phyloP scores from a whole-genome alignment of 2,329 filamentous ascomycete species.

The Penicillium crustosum region DNA sequence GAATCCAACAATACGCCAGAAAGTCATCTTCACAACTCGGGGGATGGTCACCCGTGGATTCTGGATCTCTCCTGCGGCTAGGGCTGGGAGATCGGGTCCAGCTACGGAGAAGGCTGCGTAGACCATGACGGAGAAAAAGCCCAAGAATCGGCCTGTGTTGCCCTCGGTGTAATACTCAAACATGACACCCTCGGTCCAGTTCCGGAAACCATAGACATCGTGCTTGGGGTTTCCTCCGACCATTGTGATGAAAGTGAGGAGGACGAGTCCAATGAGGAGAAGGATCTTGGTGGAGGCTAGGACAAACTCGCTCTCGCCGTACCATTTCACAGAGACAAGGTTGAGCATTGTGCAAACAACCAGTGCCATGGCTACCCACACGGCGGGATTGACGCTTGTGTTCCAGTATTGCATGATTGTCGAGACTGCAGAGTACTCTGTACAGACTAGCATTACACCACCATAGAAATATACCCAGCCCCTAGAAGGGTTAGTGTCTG shows the following conservation, averaged over 20 bases:
- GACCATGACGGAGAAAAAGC: constrained; percentile 70
- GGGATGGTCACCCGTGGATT: constrained; percentile 70
- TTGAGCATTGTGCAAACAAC: constrained; percentile 58
- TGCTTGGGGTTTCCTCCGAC: constrained; percentile 72
- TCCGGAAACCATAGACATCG: constrained; percentile 69
- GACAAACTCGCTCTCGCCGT: constrained; percentile 72
- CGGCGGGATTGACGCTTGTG: constrained; percentile 43
- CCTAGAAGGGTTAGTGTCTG: constrained; percentile 14
- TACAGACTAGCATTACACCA: constrained; percentile 47
- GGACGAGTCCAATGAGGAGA: constrained; percentile 65
- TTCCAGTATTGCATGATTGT: constrained; percentile 50
- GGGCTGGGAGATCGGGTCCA: constrained; percentile 61
- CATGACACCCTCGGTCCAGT: constrained; percentile 64
- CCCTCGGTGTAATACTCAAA: constrained; percentile 64
- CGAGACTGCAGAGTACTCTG: constrained; percentile 49
- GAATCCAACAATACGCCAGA: constrained; percentile 73
- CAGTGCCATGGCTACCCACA: constrained; percentile 45
- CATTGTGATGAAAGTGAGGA: constrained; percentile 78
- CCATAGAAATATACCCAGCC: constrained; percentile 51
- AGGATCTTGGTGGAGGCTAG: constrained; percentile 68
- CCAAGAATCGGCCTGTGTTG: constrained; percentile 65
- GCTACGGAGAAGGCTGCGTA: constrained; percentile 65
- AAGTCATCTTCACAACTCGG: constrained; percentile 70
- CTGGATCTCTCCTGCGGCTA: constrained; percentile 65
- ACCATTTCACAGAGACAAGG: constrained; percentile 67